These are phyloP conservation scores for Theileria annulata DNA, from an alignment of 169 alveolate species.

Conservation along the genomic window DNA sequence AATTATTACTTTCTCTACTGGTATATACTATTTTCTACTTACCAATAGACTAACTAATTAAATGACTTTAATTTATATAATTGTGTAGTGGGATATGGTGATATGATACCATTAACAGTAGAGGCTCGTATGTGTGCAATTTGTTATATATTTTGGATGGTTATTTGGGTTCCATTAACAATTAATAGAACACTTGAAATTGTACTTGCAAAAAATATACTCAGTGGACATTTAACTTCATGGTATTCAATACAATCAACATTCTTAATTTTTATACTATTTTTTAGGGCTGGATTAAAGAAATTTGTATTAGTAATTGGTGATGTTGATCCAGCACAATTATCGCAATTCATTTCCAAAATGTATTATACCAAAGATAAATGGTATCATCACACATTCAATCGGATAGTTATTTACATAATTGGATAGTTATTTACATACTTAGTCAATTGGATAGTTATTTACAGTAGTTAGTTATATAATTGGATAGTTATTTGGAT, in stretches of 20 bases:
- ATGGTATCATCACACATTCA: constrained; percentile 16
- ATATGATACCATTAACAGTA: constrained; percentile 69
- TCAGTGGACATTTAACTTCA: constrained; percentile 63
- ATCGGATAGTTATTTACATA: too few relatives aligned
- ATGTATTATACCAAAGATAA: constrained; percentile 40
- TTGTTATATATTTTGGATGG: constrained; percentile 69
- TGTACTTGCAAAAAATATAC: constrained; percentile 58
- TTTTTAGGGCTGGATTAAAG: constrained; percentile 59
- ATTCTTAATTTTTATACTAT: not conserved
- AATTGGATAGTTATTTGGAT: not conserved
- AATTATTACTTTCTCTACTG: constrained; percentile 76
- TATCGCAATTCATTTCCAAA: constrained; percentile 67
- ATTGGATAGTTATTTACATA: too few relatives aligned
- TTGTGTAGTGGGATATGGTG: constrained; percentile 77
- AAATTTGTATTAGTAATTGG: constrained; percentile 72
- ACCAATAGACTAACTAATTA: too few relatives aligned
- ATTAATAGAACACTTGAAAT: constrained; percentile 70
- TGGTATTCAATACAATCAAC: constrained; percentile 32
- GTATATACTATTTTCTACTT: not conserved
- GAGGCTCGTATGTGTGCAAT: constrained; percentile 69
- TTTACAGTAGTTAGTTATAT: too few relatives aligned
- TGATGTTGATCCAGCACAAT: constrained; percentile 73
- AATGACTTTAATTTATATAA: too few relatives aligned
- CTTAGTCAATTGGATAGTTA: too few relatives aligned
- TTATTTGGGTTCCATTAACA: constrained; percentile 76